phyloP scores from a whole-genome alignment of 106 monocot species.

The Dioscorea dumetorum region DNA sequence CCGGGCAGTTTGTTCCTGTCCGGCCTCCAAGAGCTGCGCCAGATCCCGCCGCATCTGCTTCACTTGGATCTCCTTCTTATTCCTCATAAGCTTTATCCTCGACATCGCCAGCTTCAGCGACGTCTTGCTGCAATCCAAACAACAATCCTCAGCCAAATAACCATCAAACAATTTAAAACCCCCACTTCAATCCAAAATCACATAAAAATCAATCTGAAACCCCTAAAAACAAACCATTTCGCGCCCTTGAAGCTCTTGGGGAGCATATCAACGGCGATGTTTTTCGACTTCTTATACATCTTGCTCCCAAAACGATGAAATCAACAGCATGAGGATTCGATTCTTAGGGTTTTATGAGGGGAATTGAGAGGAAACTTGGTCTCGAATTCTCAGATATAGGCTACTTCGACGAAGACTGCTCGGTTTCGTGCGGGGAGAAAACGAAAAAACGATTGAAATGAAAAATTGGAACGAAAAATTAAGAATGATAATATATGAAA shows the following conservation, averaged over 20 bases:
- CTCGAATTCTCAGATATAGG: too few species aligned
- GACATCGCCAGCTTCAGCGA: background rate
- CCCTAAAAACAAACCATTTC: constrained; percentile 40
- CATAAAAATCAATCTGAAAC: background rate
- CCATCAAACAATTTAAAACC: background rate
- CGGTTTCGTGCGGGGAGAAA: too few species aligned
- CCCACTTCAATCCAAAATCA: background rate
- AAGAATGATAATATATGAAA: too few species aligned
- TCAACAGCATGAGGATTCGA: too few species aligned
- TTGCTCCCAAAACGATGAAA: background rate
- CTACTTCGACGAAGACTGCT: too few species aligned
- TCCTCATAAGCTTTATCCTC: constrained; percentile 17
- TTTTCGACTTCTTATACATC: constrained; percentile 1
- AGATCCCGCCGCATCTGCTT: constrained; percentile 33
- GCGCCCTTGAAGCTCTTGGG: constrained; percentile 51
- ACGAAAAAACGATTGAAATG: too few species aligned
- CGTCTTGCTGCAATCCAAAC: constrained; percentile 2
- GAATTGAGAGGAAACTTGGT: too few species aligned
- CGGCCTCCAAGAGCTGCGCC: constrained; percentile 32
- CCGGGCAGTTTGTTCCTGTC: constrained; percentile 34
- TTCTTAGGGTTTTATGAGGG: too few species aligned
- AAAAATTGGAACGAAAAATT: too few species aligned
- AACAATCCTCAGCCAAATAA: background rate
- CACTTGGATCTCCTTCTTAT: constrained; percentile 26
- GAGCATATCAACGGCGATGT: constrained; percentile 26